Conservation (phyloP, 208 protist species). For the Acanthamoeba sp. region DNA sequence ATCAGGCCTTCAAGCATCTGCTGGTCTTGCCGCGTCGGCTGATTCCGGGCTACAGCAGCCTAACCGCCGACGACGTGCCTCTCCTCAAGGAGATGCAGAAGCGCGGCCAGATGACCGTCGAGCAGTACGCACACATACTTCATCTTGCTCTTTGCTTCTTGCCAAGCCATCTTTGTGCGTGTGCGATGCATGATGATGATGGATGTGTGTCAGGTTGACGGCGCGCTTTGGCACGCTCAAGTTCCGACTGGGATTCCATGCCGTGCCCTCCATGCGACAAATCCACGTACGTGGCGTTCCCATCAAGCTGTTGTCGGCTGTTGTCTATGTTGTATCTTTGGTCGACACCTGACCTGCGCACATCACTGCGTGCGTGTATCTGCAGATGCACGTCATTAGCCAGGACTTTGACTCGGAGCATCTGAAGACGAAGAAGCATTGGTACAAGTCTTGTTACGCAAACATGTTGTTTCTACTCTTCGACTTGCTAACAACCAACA, state of each 20-base stretch:
- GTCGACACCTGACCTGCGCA: too few relatives aligned
- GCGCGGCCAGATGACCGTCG: constrained; percentile 1
- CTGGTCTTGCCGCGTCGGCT: constrained; percentile 8
- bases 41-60: neutral
- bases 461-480: neutral
- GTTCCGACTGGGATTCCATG: constrained; percentile 64
- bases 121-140: neutral
- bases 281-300: constrained; percentile 5
- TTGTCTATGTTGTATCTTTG: too few relatives aligned
- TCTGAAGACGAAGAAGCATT: constrained; percentile 68
- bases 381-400: constrained; percentile 67
- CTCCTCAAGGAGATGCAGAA: constrained; percentile 45
- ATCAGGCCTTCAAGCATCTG: constrained; percentile 46
- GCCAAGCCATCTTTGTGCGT: neutral
- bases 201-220: neutral
- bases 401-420: constrained; percentile 64
- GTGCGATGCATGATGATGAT: neutral
- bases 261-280: constrained; percentile 28
- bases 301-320: neutral
- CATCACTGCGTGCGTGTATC: too few relatives aligned
- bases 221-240: neutral
- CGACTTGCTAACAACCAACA: neutral
- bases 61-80: constrained; percentile 24
- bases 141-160: neutral
- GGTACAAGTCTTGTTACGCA: neutral